Base-by-base conservation (phyloP, 192 early-diverging fungal genomes). In the Phycomyces nitens region DNA sequence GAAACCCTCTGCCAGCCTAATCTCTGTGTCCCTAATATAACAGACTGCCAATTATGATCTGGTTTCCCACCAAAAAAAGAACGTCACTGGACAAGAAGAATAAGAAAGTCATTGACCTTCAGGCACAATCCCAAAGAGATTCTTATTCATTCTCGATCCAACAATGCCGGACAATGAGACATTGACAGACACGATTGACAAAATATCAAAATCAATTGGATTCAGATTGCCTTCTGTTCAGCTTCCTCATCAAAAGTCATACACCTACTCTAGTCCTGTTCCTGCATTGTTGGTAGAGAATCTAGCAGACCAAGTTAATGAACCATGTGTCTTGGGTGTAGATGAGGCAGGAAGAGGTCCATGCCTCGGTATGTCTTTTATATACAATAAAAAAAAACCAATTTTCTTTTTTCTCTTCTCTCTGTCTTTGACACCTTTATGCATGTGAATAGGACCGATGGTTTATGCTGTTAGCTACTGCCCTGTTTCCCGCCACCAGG, bases 321-420 rank as follows among this genome's bases (percentile, higher is more conserved):
- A 79, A 68, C 76, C 83, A 22, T 89, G 82, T 64, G 80, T 92
- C 1, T 74, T 98, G 29, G 96, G 97, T 23, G 91, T 99, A 0
- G 97, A 99, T 68, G 97, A 99, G 62, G 97, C 97, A 22, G 97
- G 97, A 8, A 76, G 96, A 14, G 97, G 97, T 0, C 97, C 97
- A 7, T 96, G 97, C 0, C 82, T 98, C 0, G 93, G 89, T 83
- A 65, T 7, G 53, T n/a, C n/a, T n/a, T n/a, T n/a, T n/a, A n/a
- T n/a, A n/a, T n/a, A n/a, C n/a, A n/a, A n/a, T n/a, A n/a, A n/a
- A n/a, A n/a, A n/a, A n/a, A n/a, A n/a, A n/a, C n/a, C n/a, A n/a
- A n/a, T n/a, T n/a, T n/a, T n/a, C n/a, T n/a, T n/a, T n/a, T n/a
- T n/a, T n/a, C n/a, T n/a, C n/a, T n/a, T n/a, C n/a, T 29, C 38